Evolutionary conservation across 1,139 yeast genomes (phyloP).

Genomic region (Yarrowia galli): DNA sequence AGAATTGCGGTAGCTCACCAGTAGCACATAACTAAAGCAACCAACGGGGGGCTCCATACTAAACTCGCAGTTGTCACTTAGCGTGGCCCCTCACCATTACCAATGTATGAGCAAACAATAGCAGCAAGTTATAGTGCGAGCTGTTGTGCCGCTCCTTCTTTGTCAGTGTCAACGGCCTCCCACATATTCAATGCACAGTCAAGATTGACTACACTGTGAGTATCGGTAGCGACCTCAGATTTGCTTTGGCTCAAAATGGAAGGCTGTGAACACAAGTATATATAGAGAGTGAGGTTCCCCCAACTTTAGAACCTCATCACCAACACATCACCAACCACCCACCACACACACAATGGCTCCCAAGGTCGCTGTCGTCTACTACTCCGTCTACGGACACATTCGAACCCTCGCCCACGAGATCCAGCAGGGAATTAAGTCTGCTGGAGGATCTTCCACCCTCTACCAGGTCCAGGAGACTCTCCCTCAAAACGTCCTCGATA

Average conservation of each 20-base stretch:
- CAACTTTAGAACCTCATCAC: background rate
- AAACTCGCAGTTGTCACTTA: background rate
- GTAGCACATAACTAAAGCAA: background rate
- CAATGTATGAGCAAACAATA: conserved; percentile 40
- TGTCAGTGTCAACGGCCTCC: background rate
- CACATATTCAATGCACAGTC: conserved; percentile 1
- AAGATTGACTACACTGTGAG: conserved; percentile 18
- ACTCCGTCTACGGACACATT: conserved; percentile 69
- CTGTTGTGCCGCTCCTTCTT: background rate
- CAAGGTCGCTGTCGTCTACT: conserved; percentile 54
- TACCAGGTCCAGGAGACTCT: conserved; percentile 68
- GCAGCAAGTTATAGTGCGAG: background rate
- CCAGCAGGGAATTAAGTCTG: conserved; percentile 53
- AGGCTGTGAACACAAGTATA: background rate
- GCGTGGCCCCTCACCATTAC: background rate
- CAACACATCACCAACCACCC: background rate
- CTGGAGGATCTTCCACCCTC: conserved; percentile 65
- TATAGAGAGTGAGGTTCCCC: background rate
- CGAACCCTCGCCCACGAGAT: conserved; percentile 62
- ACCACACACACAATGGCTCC: conserved; percentile 52
- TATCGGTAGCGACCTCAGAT: background rate
- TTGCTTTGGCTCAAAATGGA: background rate
- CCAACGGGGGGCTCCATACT: background rate
- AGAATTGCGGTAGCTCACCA: no score
- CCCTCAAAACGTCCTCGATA: conserved; percentile 56